Evolutionary conservation across 2,329 filamentous ascomycete genomes (phyloP).

Genomic region (Spiromastix sp.): DNA sequence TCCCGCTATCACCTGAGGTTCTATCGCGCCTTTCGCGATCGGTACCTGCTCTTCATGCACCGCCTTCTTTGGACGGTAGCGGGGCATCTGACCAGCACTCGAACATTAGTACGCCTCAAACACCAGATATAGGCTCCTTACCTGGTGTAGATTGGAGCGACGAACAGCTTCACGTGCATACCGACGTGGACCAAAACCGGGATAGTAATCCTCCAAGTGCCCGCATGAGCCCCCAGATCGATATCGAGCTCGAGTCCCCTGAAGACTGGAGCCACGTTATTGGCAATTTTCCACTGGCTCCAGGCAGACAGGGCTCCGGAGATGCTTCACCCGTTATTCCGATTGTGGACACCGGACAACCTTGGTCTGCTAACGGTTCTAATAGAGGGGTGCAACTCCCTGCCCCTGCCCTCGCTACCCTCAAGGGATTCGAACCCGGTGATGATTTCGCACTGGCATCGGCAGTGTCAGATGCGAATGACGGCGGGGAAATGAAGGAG

Average conservation of each 20-base stretch:
- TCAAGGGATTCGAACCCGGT: slow-evolving; percentile 58
- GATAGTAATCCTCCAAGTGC: slow-evolving; percentile 16
- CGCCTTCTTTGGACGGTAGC: slow-evolving; percentile 84
- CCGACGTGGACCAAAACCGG: slow-evolving; percentile 22
- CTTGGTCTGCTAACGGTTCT: slow-evolving; percentile 17
- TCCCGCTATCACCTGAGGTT: slow-evolving; percentile 66
- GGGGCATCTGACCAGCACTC: slow-evolving; percentile 81
- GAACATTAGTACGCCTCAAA: slow-evolving; percentile 71
- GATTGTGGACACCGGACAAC: slow-evolving; percentile 9
- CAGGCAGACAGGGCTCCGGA: slow-evolving; percentile 17
- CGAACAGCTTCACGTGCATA: slow-evolving; percentile 23
- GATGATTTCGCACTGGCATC: slow-evolving; percentile 34
- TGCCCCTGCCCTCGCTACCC: slow-evolving; percentile 66
- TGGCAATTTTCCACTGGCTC: slow-evolving; percentile 30
- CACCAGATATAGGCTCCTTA: slow-evolving; percentile 57
- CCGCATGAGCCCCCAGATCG: slow-evolving; percentile 20
- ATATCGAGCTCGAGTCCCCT: slow-evolving; percentile 29
- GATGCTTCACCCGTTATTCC: slow-evolving; percentile 8
- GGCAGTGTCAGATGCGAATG: slow-evolving; percentile 35
- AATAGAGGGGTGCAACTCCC: slow-evolving; percentile 59
- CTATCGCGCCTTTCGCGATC: slow-evolving; percentile 61
- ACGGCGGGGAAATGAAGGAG: slow-evolving; percentile 50
- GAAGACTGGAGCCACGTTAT: slow-evolving; percentile 51
- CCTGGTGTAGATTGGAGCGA: slow-evolving; percentile 52
- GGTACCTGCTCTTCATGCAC: slow-evolving; percentile 64